Evolutionary conservation across 2,329 filamentous ascomycete species (phyloP), one percentile per base, ranked within the genome.

Genomic region (Hortaea werneckii): DNA sequence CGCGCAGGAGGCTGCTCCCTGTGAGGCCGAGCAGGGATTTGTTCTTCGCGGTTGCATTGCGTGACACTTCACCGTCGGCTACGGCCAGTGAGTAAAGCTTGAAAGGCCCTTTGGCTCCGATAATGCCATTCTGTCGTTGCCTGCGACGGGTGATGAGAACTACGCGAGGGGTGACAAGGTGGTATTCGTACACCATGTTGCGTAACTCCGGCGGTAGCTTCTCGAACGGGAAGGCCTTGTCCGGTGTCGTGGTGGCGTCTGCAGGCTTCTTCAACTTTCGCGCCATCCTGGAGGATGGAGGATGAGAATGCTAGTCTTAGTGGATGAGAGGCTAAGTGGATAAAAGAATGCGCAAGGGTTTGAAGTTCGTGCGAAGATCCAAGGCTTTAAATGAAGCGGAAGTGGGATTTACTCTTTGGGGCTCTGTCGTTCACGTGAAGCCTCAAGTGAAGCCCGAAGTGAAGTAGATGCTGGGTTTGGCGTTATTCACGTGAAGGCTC

Each of bases 141-240:
- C 30, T 34, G 7, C n/a, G 30, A 34, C 30, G 30, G 30, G 7
- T 7, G 30, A 34, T n/a, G n/a, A 34, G 30, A n/a, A 34, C 30
- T 7, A 7, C 7, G 7, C n/a, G 7, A 7, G 7, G 30, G n/a
- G 7, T 7, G 30, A 34, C 30, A 7, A n/a, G 30, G 30, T n/a
- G 7, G 30, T 7, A n/a, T 7, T 34, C 30, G 39, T 41, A 45
- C 6, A 41, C 6, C 27, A 11, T 40, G 37, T 41, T 45, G 29
- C 39, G 37, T 8, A 45, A 38, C 38, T 40, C 37, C 6, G 43
- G 12, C 4, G 43, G 37, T 26, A 40, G 37, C 29, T 45, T 45
- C 29, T 45, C 30, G 20, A 45, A 45, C 28, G 43, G 43, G 29
- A 41, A 45, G 37, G 10, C 11, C 13, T 30, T 30, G 26, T 32